Conservation (phyloP, 2,329 filamentous ascomycete genomes). For the Mollisia scopiformis region DNA sequence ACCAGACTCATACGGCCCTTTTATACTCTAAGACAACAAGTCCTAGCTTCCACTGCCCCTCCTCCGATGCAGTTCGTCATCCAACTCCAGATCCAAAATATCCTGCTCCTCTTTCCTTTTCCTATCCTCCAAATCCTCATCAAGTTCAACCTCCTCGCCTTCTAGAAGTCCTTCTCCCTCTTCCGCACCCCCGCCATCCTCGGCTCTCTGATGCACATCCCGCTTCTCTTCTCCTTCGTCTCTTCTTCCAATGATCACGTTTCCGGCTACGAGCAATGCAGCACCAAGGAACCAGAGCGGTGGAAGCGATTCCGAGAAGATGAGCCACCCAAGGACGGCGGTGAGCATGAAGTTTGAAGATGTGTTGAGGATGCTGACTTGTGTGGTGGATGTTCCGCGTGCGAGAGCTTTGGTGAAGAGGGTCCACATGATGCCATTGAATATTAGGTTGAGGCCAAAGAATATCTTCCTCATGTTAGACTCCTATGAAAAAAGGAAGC, state of each 20-base stretch:
- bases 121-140: conserved; percentile 14
- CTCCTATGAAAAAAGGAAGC: neutral
- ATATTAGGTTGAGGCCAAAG: conserved; percentile 62
- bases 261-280: conserved; percentile 71
- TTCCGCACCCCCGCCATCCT: conserved; percentile 17
- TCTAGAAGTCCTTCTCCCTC: conserved; percentile 10
- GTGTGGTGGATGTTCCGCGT: conserved; percentile 73
- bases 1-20: neutral
- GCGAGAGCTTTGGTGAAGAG: conserved; percentile 81
- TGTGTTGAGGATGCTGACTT: conserved; percentile 82
- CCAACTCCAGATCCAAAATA: conserved; percentile 29
- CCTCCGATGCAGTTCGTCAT: conserved; percentile 38
- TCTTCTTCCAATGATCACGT: conserved; percentile 76
- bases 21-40: neutral
- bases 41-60: neutral
- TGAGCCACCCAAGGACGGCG: conserved; percentile 67
- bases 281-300: conserved; percentile 79
- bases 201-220: conserved; percentile 18
- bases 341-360: conserved; percentile 82
- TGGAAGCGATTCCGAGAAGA: conserved; percentile 74
- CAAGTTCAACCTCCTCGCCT: conserved; percentile 23
- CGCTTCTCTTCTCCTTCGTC: conserved; percentile 51
- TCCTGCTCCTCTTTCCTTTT: conserved; percentile 27
- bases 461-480: conserved; percentile 50
- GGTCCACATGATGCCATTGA: conserved; percentile 68